Percentiles rank a stretch among this genome's conserved stretches.
These are phyloP conservation scores for Diaporthe vaccinii DNA, from an alignment of 2,329 filamentous ascomycete species.

Conservation along the genomic window DNA sequence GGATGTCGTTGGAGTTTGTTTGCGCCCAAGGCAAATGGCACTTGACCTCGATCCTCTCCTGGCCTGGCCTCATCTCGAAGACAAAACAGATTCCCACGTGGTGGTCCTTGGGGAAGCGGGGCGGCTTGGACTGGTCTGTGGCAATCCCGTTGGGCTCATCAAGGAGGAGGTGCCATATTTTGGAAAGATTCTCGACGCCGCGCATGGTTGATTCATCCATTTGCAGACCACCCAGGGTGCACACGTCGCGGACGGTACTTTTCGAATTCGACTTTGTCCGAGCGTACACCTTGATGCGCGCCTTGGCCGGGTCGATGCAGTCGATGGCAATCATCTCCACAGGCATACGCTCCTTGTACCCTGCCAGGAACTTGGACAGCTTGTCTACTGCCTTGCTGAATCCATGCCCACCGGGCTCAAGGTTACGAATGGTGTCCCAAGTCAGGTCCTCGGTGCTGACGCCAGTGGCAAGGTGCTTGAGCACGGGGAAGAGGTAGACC, in stretches of 20 bases:
- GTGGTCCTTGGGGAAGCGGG: constrained; percentile 16
- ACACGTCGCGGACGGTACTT: constrained; percentile 36
- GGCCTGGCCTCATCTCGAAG: constrained; percentile 37
- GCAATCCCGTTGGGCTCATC: constrained; percentile 29
- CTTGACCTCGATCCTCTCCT: constrained; percentile 37
- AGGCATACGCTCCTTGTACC: neutral
- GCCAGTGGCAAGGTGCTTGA: constrained; percentile 38
- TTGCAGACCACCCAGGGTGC: constrained; percentile 38
- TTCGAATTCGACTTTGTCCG: constrained; percentile 32
- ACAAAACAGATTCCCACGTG: constrained; percentile 38
- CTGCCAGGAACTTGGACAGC: constrained; percentile 30
- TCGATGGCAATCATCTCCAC: constrained; percentile 40
- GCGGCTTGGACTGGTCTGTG: constrained; percentile 22
- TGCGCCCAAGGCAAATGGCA: constrained; percentile 39
- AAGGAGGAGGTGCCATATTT: constrained; percentile 39
- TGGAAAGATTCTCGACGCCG: constrained; percentile 12
- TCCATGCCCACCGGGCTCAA: constrained; percentile 31
- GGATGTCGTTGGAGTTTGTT: constrained; percentile 35
- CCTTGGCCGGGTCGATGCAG: constrained; percentile 35
- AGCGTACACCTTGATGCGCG: constrained; percentile 40
- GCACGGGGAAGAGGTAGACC: constrained; percentile 37
- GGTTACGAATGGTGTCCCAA: constrained; percentile 8
- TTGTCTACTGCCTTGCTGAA: constrained; percentile 26
- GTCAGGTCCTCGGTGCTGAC: constrained; percentile 19
- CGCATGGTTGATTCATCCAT: constrained; percentile 25